phyloP scores from a whole-genome alignment of 139 green algal genomes.

The Chlorella sp. region DNA sequence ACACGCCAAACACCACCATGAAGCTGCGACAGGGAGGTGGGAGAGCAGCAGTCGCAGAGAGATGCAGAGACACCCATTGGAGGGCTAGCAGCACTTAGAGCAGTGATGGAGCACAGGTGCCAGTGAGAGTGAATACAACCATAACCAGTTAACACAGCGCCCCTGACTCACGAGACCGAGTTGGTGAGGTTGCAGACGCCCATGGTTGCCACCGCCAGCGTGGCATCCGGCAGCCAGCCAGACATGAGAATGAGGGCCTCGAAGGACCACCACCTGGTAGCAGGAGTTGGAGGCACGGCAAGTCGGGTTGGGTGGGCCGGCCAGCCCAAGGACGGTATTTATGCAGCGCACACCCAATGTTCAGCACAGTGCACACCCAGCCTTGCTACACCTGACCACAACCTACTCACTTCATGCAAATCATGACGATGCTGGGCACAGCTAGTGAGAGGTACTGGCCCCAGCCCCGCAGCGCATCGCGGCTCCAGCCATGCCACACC shows the following conservation, averaged over 20 bases:
- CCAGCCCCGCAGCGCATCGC: neutral
- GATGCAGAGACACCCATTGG: too few species aligned
- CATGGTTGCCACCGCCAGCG: slow-evolving; percentile 25
- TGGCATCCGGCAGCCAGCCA: slow-evolving; percentile 9
- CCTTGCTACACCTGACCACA: too few species aligned
- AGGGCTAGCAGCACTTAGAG: too few species aligned
- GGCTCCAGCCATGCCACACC: slow-evolving; percentile 19
- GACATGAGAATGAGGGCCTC: slow-evolving; percentile 24
- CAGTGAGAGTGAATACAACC: too few species aligned
- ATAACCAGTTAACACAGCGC: too few species aligned
- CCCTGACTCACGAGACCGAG: neutral
- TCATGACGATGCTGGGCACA: slow-evolving; percentile 19
- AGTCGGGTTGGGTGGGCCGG: too few species aligned
- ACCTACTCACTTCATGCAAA: slow-evolving; percentile 14
- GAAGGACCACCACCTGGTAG: slow-evolving; percentile 18
- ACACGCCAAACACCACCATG: slow-evolving; percentile 12
- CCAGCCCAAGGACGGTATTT: too few species aligned
- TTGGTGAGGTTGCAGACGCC: slow-evolving; percentile 1
- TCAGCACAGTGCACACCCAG: too few species aligned
- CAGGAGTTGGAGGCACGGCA: neutral
- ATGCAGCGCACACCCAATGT: too few species aligned
- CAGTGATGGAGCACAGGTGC: too few species aligned
- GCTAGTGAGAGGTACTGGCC: neutral
- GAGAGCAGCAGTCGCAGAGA: too few species aligned
- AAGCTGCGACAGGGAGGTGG: neutral